Conservation (phyloP, 1,139 yeast species). For the Scheffersomyces stambukii region DNA sequence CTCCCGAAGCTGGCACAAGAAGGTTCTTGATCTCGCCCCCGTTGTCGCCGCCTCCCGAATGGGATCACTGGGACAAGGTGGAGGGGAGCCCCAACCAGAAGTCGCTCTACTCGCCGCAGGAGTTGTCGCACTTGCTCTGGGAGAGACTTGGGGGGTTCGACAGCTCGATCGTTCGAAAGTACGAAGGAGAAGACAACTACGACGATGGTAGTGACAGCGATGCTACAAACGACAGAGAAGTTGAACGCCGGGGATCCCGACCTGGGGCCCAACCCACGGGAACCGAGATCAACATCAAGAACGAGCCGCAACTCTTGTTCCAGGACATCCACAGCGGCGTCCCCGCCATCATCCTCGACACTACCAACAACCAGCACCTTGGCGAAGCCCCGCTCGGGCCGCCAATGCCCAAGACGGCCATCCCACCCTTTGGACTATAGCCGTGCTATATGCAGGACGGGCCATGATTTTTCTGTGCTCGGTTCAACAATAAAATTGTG, state of each 20-base stretch:
- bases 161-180: slow-evolving; percentile 31
- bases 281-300: slow-evolving; percentile 15
- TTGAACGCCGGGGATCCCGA: slow-evolving; percentile 1
- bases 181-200: slow-evolving; percentile 11
- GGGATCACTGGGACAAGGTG: slow-evolving; percentile 42
- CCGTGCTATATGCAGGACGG: background rate
- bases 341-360: slow-evolving; percentile 37
- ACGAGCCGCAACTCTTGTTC: slow-evolving; percentile 35
- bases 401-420: background rate
- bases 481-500: background rate
- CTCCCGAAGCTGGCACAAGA: slow-evolving; percentile 35
- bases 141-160: slow-evolving; percentile 41
- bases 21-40: slow-evolving; percentile 47
- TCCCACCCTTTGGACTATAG: background rate
- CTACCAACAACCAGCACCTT: slow-evolving; percentile 11
- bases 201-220: slow-evolving; percentile 4
- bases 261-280: no score
- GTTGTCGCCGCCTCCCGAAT: slow-evolving; percentile 43
- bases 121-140: slow-evolving; percentile 42
- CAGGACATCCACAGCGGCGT: slow-evolving; percentile 32
- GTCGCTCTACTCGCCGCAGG: slow-evolving; percentile 36
- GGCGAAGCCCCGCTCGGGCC: slow-evolving; percentile 1
- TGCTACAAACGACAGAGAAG: background rate
- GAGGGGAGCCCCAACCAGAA: slow-evolving; percentile 42
- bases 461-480: background rate